phyloP scores from a whole-genome alignment of 1,284 basidiomycete genomes.

The Marasmius tenuissimus region DNA sequence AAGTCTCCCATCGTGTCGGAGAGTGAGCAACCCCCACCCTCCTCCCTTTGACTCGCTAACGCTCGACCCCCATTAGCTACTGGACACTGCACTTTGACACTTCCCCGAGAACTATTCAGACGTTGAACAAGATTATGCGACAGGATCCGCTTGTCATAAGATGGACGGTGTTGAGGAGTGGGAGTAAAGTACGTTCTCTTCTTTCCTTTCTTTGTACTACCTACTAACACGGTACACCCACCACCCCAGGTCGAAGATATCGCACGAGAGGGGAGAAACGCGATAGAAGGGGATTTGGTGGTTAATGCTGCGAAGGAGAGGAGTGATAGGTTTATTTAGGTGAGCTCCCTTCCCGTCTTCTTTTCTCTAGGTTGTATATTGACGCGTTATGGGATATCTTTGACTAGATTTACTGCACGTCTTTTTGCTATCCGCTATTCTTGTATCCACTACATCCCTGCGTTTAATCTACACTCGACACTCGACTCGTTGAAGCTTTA shows the following conservation, averaged over 20 bases:
- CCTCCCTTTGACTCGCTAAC: slow-evolving; percentile 1
- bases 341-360: too few relatives aligned
- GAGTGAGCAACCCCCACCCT: too few relatives aligned
- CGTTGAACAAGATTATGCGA: slow-evolving; percentile 66
- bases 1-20: slow-evolving; percentile 62
- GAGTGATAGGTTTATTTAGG: neutral
- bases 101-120: slow-evolving; percentile 67
- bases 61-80: slow-evolving; percentile 52
- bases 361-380: too few relatives aligned
- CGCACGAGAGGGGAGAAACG: slow-evolving; percentile 38
- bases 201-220: neutral
- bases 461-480: too few relatives aligned
- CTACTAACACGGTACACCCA: neutral
- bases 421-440: too few relatives aligned
- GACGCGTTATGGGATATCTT: too few relatives aligned
- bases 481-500: too few relatives aligned
- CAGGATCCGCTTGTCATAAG: slow-evolving; percentile 82
- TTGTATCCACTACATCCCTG: too few relatives aligned
- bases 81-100: slow-evolving; percentile 91
- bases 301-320: slow-evolving; percentile 5
- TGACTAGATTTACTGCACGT: too few relatives aligned
- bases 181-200: slow-evolving; percentile 53
- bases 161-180: slow-evolving; percentile 81
- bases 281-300: slow-evolving; percentile 17
- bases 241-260: slow-evolving; percentile 47